These are phyloP conservation scores for Cryptococcus sp. DNA, from an alignment of 1,284 basidiomycete species.

Conservation along the genomic window DNA sequence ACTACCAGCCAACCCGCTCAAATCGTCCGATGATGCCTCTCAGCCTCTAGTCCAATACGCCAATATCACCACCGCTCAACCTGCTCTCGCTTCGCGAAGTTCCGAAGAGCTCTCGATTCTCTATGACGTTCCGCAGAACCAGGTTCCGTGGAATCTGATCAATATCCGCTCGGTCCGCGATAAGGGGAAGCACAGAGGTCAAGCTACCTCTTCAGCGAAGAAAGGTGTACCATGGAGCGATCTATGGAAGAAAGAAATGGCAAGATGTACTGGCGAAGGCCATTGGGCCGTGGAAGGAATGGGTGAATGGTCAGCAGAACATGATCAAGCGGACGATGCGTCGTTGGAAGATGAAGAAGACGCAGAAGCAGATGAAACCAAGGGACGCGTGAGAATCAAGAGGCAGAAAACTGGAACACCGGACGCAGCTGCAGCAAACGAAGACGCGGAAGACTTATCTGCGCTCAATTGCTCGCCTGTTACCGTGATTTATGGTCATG, in stretches of 20 bases:
- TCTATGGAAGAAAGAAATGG: slow-evolving; percentile 71
- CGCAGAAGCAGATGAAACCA: slow-evolving; percentile 12
- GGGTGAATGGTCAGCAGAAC: slow-evolving; percentile 28
- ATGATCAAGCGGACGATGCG: slow-evolving; percentile 31
- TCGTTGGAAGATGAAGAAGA: slow-evolving; percentile 26
- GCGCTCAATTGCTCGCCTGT: slow-evolving; percentile 64
- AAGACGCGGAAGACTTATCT: slow-evolving; percentile 7
- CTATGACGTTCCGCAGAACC: slow-evolving; percentile 68
- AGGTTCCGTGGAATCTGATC: slow-evolving; percentile 68
- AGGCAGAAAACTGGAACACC: slow-evolving; percentile 20
- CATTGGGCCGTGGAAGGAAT: slow-evolving; percentile 22
- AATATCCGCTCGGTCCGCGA: slow-evolving; percentile 71
- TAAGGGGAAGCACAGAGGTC: slow-evolving; percentile 51
- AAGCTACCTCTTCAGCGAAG: slow-evolving; percentile 60
- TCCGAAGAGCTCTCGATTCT: slow-evolving; percentile 60
- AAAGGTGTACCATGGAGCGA: slow-evolving; percentile 71
- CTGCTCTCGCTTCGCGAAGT: slow-evolving; percentile 54
- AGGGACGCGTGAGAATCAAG: slow-evolving; percentile 9
- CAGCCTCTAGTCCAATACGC: slow-evolving; percentile 59
- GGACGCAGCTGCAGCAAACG: slow-evolving; percentile 1
- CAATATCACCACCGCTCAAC: slow-evolving; percentile 48
- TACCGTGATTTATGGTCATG: slow-evolving; percentile 79
- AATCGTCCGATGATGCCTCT: slow-evolving; percentile 54
- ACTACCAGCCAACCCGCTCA: slow-evolving; percentile 66
- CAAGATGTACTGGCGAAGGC: slow-evolving; percentile 56